Conservation (phyloP, 441 rosid species). For the Jatropha multifida region DNA sequence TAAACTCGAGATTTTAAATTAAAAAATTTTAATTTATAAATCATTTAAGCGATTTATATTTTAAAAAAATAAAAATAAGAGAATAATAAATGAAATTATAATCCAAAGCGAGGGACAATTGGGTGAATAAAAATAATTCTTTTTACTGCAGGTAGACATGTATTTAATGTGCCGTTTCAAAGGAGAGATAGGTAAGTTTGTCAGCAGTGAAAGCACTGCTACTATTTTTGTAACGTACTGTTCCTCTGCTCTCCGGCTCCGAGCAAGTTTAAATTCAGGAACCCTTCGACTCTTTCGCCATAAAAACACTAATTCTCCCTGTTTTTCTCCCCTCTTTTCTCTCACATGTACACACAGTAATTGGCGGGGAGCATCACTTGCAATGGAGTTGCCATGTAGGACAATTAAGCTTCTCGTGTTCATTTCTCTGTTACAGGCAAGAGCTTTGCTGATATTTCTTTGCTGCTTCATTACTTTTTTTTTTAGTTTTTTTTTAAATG, state of each 20-base stretch:
- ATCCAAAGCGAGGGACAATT: slow-evolving; percentile 24
- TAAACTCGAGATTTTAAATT: too few species aligned
- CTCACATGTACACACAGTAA: neutral
- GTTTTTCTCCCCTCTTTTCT: neutral
- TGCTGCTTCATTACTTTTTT: neutral
- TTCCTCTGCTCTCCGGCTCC: neutral
- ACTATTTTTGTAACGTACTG: too few species aligned
- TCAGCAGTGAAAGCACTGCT: too few species aligned
- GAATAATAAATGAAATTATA: too few species aligned
- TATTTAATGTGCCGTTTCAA: too few species aligned
- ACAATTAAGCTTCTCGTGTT: slow-evolving; percentile 24
- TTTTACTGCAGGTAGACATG: neutral
- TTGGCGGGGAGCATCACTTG: neutral
- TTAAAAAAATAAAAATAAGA: too few species aligned
- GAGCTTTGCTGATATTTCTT: slow-evolving; percentile 1
- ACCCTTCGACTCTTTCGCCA: slow-evolving; percentile 14
- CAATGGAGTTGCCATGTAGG: slow-evolving; percentile 29
- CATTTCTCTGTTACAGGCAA: slow-evolving; percentile 41
- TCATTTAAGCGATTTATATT: too few species aligned
- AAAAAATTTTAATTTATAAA: too few species aligned
- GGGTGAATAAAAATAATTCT: slow-evolving; percentile 17
- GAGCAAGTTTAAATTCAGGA: slow-evolving; percentile 29
- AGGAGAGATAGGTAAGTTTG: too few species aligned
- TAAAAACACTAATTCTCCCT: neutral
- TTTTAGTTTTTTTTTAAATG: neutral